Conservation (phyloP, 1,284 basidiomycete genomes). For the Vanrija humicola region DNA sequence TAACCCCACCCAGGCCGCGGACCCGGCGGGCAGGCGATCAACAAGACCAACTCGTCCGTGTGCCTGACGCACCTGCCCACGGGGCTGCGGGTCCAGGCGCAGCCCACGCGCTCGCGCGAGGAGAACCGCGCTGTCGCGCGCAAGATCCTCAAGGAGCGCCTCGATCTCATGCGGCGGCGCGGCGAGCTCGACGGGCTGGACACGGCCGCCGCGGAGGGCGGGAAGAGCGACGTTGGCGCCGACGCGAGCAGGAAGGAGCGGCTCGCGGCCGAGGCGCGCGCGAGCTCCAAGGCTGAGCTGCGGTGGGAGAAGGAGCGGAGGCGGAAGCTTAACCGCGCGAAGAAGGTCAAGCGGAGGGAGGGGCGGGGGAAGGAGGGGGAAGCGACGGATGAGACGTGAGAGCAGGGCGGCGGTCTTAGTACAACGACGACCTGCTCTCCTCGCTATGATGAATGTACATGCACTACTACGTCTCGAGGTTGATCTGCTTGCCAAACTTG, state of each 20-base stretch:
- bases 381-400: neutral
- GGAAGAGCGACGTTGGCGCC: neutral
- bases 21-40: constrained; percentile 51
- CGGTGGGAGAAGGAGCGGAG: constrained; percentile 45
- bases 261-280: constrained; percentile 14
- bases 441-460: neutral
- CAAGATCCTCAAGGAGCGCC: constrained; percentile 42
- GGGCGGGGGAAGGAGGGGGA: constrained; percentile 6
- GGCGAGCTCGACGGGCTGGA: constrained; percentile 12
- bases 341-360: constrained; percentile 42
- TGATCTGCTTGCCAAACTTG: constrained; percentile 90
- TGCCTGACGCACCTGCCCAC: constrained; percentile 50
- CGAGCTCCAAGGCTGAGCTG: constrained; percentile 39
- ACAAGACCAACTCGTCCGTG: constrained; percentile 51
- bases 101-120: constrained; percentile 49
- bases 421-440: no score
- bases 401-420: neutral
- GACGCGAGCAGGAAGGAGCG: constrained; percentile 17
- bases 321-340: constrained; percentile 42
- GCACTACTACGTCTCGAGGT: constrained; percentile 59
- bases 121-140: constrained; percentile 49
- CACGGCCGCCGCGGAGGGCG: neutral
- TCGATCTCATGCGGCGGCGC: constrained; percentile 34
- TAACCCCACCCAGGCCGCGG: constrained; percentile 37
- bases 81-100: constrained; percentile 49